Conservation (phyloP, 192 early-diverging fungal species). For the Entomortierella chlamydospora region DNA sequence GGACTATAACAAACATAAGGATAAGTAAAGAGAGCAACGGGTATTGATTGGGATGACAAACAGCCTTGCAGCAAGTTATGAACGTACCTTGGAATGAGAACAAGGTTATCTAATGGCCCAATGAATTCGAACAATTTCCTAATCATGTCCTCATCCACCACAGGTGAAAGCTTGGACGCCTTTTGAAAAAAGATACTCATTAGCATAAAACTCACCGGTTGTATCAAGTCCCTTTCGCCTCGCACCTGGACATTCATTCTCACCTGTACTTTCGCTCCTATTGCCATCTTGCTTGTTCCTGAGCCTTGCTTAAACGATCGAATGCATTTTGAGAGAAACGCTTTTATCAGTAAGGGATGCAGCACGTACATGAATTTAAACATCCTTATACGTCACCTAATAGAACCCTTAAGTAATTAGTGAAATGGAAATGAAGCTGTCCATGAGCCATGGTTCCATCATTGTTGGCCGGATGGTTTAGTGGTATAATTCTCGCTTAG, state of each 20-base stretch:
- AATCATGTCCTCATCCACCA: constrained; percentile 44
- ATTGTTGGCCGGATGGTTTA: no score
- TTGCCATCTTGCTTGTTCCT: constrained; percentile 18
- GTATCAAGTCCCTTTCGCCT: background rate
- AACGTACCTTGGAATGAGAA: constrained; percentile 51
- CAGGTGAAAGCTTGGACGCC: constrained; percentile 49
- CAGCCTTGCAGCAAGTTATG: background rate
- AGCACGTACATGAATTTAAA: no score
- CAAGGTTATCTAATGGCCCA: constrained; percentile 39
- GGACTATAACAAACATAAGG: constrained; percentile 18
- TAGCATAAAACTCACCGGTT: no score
- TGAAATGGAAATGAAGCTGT: no score
- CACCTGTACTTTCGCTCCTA: constrained; percentile 55
- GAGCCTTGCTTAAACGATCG: no score
- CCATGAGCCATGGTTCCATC: no score
- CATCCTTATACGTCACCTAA: no score
- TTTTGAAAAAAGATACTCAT: no score
- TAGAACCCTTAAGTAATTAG: no score
- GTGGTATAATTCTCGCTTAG: constrained; percentile 5
- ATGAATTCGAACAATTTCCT: constrained; percentile 42
- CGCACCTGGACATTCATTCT: background rate
- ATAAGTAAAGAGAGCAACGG: background rate
- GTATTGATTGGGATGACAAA: background rate
- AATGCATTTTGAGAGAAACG: no score
- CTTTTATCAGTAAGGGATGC: no score